Percentiles rank a stretch among this genome's conserved stretches.
These are phyloP conservation scores for Cucurbita ficifolia DNA, from an alignment of 306 rosid genomes.

Conservation along the genomic window DNA sequence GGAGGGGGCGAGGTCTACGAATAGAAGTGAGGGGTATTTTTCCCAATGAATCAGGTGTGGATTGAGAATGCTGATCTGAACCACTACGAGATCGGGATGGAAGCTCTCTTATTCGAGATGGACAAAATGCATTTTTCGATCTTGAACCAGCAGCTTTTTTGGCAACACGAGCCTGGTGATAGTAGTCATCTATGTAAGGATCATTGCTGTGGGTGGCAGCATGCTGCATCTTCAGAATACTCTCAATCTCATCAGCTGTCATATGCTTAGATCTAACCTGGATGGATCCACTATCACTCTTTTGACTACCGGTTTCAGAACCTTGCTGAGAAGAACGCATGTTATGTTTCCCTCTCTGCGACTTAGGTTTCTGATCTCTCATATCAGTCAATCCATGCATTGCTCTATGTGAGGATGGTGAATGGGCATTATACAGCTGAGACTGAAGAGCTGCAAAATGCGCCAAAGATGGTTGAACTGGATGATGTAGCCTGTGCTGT, in stretches of 20 bases:
- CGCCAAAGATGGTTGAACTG: conserved; percentile 31
- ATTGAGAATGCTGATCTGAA: conserved; percentile 86
- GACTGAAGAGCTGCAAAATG: conserved; percentile 40
- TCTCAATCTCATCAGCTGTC: conserved; percentile 85
- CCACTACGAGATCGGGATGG: conserved; percentile 66
- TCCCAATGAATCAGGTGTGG: conserved; percentile 91
- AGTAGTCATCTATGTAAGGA: conserved; percentile 94
- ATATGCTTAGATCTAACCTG: conserved; percentile 68
- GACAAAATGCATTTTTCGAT: conserved; percentile 75
- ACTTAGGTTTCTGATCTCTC: conserved; percentile 67
- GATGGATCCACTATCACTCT: conserved; percentile 50
- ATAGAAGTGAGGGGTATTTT: conserved; percentile 92
- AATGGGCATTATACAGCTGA: conserved; percentile 34
- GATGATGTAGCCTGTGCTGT: conserved; percentile 42
- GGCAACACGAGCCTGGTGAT: conserved; percentile 82
- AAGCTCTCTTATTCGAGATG: conserved; percentile 66
- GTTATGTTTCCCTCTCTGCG: conserved; percentile 46
- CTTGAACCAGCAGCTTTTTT: conserved; percentile 61
- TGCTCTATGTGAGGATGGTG: conserved; percentile 70
- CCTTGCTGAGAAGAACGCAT: conserved; percentile 48
- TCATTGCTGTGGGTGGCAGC: conserved; percentile 94
- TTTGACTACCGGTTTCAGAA: conserved; percentile 44
- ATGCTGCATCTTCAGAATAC: conserved; percentile 86
- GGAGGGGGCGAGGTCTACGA: conserved; percentile 97
- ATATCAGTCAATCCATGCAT: conserved; percentile 58